Evolutionary conservation across 176 grass and related monocot genomes (phyloP), one percentile per base, ranked within the genome.

Genomic region (Echinochloa phyllopogon): DNA sequence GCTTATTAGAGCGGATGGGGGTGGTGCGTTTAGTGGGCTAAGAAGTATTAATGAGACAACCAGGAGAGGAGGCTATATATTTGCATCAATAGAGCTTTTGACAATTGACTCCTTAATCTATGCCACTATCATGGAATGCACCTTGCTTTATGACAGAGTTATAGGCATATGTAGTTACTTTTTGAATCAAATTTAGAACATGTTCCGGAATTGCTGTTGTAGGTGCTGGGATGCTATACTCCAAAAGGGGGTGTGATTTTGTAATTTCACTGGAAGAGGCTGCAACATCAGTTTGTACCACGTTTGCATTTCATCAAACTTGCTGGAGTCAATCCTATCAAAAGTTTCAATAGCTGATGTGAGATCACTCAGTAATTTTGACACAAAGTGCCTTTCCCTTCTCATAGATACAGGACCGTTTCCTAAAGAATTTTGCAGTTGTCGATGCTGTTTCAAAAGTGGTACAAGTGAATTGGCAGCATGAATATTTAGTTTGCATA

Each of bases 71-170:
- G 67, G 24, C 61, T 87, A 87, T 91, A 91, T 91, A 87, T 83
- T 69, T 84, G 75, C 89, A 75, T 69, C 76, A 50, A 6, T 69
- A 37, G 33, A 38, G 42, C 85, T 80, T 91, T 87, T 91, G 89
- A 84, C 89, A 84, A 53, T 69, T 91, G 68, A 91, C 84, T 87
- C 89, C 89, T 87, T 84, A 84, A 87, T 84, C 51, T 91, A 79
- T 91, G 89, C 80, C 80, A 84, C 80, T 91, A 75, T 87, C 75
- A 84, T 61, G 80, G 41, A 78, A 90, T 42, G 80, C 66, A 58
- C 88, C 88, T 87, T 90, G 74, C 84, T 90, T 83, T 90, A 83
- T 40, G 79, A 52, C 82, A 86, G 57, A 77, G 88, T 78, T 74
- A 79, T 83, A 74, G 67, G 48, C 73, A 83, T 83, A 48, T 79